Percentiles rank a stretch among this genome's conserved stretches.
These are phyloP conservation scores for Metschnikowia henanensis DNA, from an alignment of 805 yeast species.

Conservation along the genomic window DNA sequence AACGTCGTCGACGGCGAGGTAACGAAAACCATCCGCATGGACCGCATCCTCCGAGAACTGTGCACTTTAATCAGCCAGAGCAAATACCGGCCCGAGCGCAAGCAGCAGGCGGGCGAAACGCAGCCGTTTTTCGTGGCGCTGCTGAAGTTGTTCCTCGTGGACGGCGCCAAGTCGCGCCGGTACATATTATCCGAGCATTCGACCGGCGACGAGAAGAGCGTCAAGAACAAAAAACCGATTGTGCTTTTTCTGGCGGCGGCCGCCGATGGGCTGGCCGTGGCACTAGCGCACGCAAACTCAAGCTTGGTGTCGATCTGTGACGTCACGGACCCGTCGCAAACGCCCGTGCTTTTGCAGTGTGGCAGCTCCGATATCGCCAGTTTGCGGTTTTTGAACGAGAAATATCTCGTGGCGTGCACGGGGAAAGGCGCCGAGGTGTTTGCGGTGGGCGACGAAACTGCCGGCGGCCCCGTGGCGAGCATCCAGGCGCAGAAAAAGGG, in stretches of 20 bases:
- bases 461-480: conserved; percentile 11
- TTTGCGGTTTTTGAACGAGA: conserved; percentile 7
- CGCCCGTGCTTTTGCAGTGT: conserved; percentile 5
- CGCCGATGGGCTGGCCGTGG: conserved; percentile 8
- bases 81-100: conserved; percentile 8
- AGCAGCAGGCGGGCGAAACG: conserved; percentile 8
- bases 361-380: conserved; percentile 5
- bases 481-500: conserved; percentile 19
- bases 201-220: not conserved
- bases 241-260: not conserved
- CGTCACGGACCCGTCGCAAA: conserved; percentile 6
- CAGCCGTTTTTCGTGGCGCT: conserved; percentile 26
- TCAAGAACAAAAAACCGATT: not conserved
- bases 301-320: conserved; percentile 9
- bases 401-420: conserved; percentile 25
- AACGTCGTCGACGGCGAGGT: conserved; percentile 29
- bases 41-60: conserved; percentile 22
- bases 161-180: conserved; percentile 24
- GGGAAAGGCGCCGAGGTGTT: conserved; percentile 34
- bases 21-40: conserved; percentile 21
- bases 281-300: conserved; percentile 6
- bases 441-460: conserved; percentile 11
- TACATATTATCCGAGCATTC: conserved; percentile 20
- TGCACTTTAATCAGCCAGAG: conserved; percentile 21
- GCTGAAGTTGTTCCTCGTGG: conserved; percentile 29